Evolutionary conservation across 805 yeast genomes (phyloP), one percentile per base, ranked within the genome.

Genomic region (Ogataea siamensis): DNA sequence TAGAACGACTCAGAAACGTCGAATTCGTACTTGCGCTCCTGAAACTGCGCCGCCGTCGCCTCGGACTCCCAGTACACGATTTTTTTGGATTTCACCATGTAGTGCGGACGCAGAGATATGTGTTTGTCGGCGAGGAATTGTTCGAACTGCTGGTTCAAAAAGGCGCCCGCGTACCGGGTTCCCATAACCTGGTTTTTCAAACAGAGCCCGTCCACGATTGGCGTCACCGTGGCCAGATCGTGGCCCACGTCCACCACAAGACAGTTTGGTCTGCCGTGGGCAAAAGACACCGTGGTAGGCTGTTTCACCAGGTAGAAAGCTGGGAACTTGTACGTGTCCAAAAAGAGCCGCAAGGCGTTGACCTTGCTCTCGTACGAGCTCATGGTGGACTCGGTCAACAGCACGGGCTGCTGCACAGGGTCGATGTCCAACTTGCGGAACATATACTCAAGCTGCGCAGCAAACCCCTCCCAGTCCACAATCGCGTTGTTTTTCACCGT

Each of bases 301-400:
- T 82, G 72, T 41, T 87, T 82, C 10, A 86, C 88, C 16, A 86
- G 58, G 56, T 82, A 89, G 41, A 86, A 76, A 0, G 94, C 97
- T 25, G 93, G 89, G 49, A 81, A 83, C 24, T 76, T 70, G 55
- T 81, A 71, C 10, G 69, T 64, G 55, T 87, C 96, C 42, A 84
- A 70, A 28, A 83, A 71, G 1, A 76, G 68, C 60, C 88, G 94
- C 54, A 89, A 67, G 6, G 88, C 73, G 50, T 76, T 79, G 39
- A 68, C 70, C 49, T 91, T 78, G 58, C 85, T 83, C 28, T 64
- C 72, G 15, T 69, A 73, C 3, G 83, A 67, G 43, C 86, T 81
- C 95, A 95, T 85, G 9, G 86, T 80, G 2, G 95, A 89, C 64
- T 89, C 96, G 1, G 96, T 88, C 28, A 87, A 59, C 38, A 89